Base-by-base conservation (phyloP, 495 filamentous ascomycete genomes). In the Trichoderma erinaceum region DNA sequence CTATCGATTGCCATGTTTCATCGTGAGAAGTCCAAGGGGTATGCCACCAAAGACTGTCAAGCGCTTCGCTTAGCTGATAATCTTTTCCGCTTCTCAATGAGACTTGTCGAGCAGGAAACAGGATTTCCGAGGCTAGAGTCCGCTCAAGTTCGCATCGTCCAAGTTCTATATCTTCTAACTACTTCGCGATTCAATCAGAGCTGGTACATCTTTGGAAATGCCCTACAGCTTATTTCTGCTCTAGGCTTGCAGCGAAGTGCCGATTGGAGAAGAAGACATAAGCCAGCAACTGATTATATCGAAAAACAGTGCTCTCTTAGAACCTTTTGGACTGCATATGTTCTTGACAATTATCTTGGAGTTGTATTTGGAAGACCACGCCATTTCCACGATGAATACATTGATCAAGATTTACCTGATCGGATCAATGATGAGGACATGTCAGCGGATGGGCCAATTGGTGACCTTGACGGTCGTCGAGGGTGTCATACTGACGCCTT, bases 141-240 rank as follows among this genome's bases (percentile, higher is more conserved):
- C 0, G 78, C 81, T 29, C 81, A 83, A 69, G 77, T 76, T 43
- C 73, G 80, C 56, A 65, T 83, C 16, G 77, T 80, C 15, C 80
- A 81, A 69, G 81, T 80, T 52, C 73, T 83, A 29, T 83, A 80
- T 58, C 71, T 83, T 16, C 70, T 82, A 1, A 78, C 78, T 27
- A 80, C 81, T 3, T 83, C 81, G 2, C 73, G 81, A n/a, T 79
- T 80, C 64, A 83, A 83, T 63, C 80, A 83, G 66, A 81, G 79
- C 63, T 83, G 81, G 81, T 83, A 83, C 69, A 73, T 75, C 11
- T 83, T 81, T 72, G 81, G 81, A 13, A 82, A 79, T 1, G 76
- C 81, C 2, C 72, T 82, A 68, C 81, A 81, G 61, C 71, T 82
- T 10, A 79, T 82, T 5, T 81, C 79, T 4, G 81, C 81, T 1